These are phyloP conservation scores for Byssochlamys sp. DNA, from an alignment of 2,329 filamentous ascomycete genomes.

Conservation along the genomic window DNA sequence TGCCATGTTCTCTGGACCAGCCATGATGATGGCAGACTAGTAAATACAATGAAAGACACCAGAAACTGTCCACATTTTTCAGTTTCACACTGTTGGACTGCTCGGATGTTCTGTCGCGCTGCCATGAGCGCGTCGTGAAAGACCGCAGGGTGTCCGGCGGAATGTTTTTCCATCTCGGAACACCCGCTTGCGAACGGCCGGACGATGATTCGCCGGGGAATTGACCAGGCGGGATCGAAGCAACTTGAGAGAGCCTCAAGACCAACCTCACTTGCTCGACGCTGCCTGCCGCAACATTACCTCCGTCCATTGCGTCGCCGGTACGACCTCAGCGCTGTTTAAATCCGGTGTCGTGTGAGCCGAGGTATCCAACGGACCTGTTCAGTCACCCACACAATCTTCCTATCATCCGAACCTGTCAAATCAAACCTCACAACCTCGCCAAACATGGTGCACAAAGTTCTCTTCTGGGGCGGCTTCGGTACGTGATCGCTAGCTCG, in stretches of 20 bases:
- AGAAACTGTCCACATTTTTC: not conserved
- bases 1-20: slow-evolving; percentile 21
- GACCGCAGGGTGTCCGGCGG: slow-evolving; percentile 1
- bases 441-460: slow-evolving; percentile 40
- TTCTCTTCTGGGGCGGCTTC: slow-evolving; percentile 60
- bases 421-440: slow-evolving; percentile 9
- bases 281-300: slow-evolving; percentile 6
- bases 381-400: not conserved
- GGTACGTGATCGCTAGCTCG: slow-evolving; percentile 49
- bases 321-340: slow-evolving; percentile 1
- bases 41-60: not conserved
- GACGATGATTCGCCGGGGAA: slow-evolving; percentile 24
- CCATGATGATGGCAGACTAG: slow-evolving; percentile 23
- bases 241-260: slow-evolving; percentile 10
- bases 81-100: not conserved
- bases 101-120: slow-evolving; percentile 1
- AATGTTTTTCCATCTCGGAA: slow-evolving; percentile 8
- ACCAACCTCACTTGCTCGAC: slow-evolving; percentile 14
- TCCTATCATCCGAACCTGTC: not conserved
- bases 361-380: not conserved
- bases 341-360: not conserved
- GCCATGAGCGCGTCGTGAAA: not conserved
- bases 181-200: slow-evolving; percentile 21
- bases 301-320: slow-evolving; percentile 14
- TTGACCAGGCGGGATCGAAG: not conserved